Percentiles rank a stretch among this genome's conserved stretches.
Evolutionary conservation across 129 eudicot species (phyloP).

Genomic region (Helianthus tuberosus): DNA sequence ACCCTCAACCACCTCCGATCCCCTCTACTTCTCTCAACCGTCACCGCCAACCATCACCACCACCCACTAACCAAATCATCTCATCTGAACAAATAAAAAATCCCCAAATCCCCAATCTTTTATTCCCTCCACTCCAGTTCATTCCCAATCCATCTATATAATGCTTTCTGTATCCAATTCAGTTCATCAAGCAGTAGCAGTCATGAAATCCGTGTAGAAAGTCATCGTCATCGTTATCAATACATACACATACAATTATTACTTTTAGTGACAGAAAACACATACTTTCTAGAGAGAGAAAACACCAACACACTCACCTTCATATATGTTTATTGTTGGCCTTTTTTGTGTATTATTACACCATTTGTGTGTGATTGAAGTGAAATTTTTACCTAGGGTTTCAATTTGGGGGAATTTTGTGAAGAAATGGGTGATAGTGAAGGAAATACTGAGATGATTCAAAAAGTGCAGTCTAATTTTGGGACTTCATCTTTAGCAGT

Average conservation of each 20-base stretch:
- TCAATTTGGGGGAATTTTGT: too few relatives aligned
- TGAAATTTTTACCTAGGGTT: too few relatives aligned
- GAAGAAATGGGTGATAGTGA: slow-evolving; percentile 74
- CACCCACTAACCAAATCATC: too few relatives aligned
- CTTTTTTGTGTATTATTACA: neutral
- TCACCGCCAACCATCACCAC: too few relatives aligned
- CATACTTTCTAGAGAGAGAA: slow-evolving; percentile 34
- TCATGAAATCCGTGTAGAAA: slow-evolving; percentile 85
- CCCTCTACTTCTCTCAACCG: too few relatives aligned
- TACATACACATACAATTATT: slow-evolving; percentile 25
- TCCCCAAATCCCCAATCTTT: too few relatives aligned
- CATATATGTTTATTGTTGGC: slow-evolving; percentile 2
- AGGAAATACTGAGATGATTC: slow-evolving; percentile 58
- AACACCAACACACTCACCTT: neutral
- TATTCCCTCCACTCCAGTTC: too few relatives aligned
- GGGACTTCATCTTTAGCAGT: slow-evolving; percentile 72
- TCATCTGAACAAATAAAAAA: too few relatives aligned
- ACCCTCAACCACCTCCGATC: too few relatives aligned
- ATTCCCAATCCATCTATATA: too few relatives aligned
- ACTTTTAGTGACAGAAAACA: slow-evolving; percentile 39
- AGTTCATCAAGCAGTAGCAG: slow-evolving; percentile 34
- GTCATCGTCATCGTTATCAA: slow-evolving; percentile 49
- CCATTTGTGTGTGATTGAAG: neutral
- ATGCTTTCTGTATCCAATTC: too few relatives aligned
- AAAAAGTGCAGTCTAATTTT: slow-evolving; percentile 65